Conservation (phyloP, 495 filamentous ascomycete species). For the Penicillium fimorum region DNA sequence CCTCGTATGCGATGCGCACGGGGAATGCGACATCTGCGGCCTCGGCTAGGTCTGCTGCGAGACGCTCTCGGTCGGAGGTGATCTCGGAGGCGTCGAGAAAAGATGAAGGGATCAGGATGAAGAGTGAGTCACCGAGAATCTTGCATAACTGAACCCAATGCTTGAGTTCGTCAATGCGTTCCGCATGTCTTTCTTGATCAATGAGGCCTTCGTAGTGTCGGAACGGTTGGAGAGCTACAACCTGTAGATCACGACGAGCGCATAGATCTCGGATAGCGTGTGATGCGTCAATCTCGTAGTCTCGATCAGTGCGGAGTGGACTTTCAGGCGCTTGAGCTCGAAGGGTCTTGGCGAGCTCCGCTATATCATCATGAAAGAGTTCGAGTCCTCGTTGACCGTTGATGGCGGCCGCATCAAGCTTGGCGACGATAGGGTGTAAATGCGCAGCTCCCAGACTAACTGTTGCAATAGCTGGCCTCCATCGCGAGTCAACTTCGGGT, state of each 20-base stretch:
- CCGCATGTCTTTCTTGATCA: slow-evolving; percentile 53
- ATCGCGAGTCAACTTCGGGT: slow-evolving; percentile 13
- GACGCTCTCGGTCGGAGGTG: slow-evolving; percentile 51
- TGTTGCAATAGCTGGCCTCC: slow-evolving; percentile 30
- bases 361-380: slow-evolving; percentile 32
- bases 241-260: slow-evolving; percentile 48
- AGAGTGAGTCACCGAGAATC: slow-evolving; percentile 54
- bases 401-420: slow-evolving; percentile 25
- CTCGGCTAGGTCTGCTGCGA: slow-evolving; percentile 58
- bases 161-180: slow-evolving; percentile 53
- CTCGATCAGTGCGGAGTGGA: slow-evolving; percentile 19
- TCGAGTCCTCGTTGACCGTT: slow-evolving; percentile 26
- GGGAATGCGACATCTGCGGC: slow-evolving; percentile 60
- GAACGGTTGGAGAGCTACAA: slow-evolving; percentile 71
- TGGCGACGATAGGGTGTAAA: slow-evolving; percentile 22
- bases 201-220: slow-evolving; percentile 69
- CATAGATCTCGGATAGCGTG: slow-evolving; percentile 53
- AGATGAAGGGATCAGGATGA: slow-evolving; percentile 66
- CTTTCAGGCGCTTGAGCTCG: slow-evolving; percentile 7
- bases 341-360: slow-evolving; percentile 21
- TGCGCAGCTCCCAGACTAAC: slow-evolving; percentile 24
- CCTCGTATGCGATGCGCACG: slow-evolving; percentile 66
- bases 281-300: slow-evolving; percentile 49
- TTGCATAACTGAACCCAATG: slow-evolving; percentile 63
- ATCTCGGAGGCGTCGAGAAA: slow-evolving; percentile 56